Percentiles rank a stretch among this genome's conserved stretches.
Conservation (phyloP, 306 rosid species). For the Vigna nakashimae region DNA sequence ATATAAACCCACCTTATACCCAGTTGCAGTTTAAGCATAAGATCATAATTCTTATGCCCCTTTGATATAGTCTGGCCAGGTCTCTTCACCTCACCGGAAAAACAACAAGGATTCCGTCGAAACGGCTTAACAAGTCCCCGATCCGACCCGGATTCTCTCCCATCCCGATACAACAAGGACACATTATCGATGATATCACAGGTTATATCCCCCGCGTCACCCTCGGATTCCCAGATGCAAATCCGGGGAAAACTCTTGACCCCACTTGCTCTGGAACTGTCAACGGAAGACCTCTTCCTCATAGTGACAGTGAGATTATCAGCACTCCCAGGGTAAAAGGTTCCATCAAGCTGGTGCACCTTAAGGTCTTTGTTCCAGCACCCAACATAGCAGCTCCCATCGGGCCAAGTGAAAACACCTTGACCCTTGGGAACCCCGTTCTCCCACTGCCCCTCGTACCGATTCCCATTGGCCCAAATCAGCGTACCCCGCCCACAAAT, state of each 20-base stretch:
- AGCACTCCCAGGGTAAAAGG: constrained; percentile 57
- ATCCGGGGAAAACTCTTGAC: constrained; percentile 73
- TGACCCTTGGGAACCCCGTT: constrained; percentile 81
- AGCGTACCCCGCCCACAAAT: constrained; percentile 76
- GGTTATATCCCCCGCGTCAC: constrained; percentile 95
- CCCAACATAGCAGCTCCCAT: constrained; percentile 81
- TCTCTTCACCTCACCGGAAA: constrained; percentile 73
- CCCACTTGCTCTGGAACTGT: constrained; percentile 55
- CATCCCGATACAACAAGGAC: constrained; percentile 65
- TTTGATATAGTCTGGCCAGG: constrained; percentile 81
- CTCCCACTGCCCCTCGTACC: constrained; percentile 91
- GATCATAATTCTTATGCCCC: constrained; percentile 92
- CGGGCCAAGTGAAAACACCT: constrained; percentile 84
- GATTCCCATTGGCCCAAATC: constrained; percentile 84
- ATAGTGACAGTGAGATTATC: constrained; percentile 59
- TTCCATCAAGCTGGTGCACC: constrained; percentile 63
- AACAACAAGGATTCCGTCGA: constrained; percentile 58
- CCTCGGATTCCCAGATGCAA: constrained; percentile 96
- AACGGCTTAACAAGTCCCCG: constrained; percentile 53
- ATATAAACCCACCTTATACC: constrained; percentile 72
- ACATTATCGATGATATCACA: constrained; percentile 92
- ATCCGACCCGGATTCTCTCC: constrained; percentile 45
- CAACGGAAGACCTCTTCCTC: constrained; percentile 76
- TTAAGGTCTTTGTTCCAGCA: constrained; percentile 74
- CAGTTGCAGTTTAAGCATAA: constrained; percentile 93